Conservation (phyloP, 192 early-diverging fungal genomes). For the Coemansia sp. region DNA sequence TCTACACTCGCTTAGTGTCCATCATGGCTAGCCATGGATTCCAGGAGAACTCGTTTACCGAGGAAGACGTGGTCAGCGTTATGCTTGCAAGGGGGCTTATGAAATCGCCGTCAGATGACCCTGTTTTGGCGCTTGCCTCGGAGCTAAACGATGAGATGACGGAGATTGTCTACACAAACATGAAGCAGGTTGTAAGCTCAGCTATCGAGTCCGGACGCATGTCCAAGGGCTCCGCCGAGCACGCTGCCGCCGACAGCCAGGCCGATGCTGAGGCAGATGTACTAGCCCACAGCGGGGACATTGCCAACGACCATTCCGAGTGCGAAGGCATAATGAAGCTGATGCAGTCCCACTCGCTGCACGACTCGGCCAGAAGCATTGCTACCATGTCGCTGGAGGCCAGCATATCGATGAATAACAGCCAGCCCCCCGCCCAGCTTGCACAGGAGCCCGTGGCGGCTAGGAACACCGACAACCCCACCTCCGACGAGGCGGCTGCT, state of each 20-base stretch:
- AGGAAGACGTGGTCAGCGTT: slow-evolving; percentile 28
- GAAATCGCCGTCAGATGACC: slow-evolving; percentile 28
- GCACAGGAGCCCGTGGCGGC: background rate
- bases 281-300: background rate
- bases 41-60: slow-evolving; percentile 18
- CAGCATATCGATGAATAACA: background rate
- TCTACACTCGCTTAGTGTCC: slow-evolving; percentile 27
- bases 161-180: slow-evolving; percentile 28
- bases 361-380: background rate
- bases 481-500: slow-evolving; percentile 2
- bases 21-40: slow-evolving; percentile 45
- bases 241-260: background rate
- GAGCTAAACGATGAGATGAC: slow-evolving; percentile 40
- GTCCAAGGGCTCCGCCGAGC: slow-evolving; percentile 26
- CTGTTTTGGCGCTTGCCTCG: slow-evolving; percentile 32
- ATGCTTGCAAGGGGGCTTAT: slow-evolving; percentile 40
- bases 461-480: background rate
- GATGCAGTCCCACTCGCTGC: slow-evolving; percentile 1
- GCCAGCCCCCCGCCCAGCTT: background rate
- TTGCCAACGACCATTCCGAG: background rate
- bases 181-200: slow-evolving; percentile 25
- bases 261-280: background rate
- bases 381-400: slow-evolving; percentile 8
- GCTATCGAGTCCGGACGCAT: slow-evolving; percentile 27
- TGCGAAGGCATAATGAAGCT: slow-evolving; percentile 15